These are phyloP conservation scores for Collariella sp. DNA, from an alignment of 495 filamentous ascomycete genomes.

Conservation along the genomic window DNA sequence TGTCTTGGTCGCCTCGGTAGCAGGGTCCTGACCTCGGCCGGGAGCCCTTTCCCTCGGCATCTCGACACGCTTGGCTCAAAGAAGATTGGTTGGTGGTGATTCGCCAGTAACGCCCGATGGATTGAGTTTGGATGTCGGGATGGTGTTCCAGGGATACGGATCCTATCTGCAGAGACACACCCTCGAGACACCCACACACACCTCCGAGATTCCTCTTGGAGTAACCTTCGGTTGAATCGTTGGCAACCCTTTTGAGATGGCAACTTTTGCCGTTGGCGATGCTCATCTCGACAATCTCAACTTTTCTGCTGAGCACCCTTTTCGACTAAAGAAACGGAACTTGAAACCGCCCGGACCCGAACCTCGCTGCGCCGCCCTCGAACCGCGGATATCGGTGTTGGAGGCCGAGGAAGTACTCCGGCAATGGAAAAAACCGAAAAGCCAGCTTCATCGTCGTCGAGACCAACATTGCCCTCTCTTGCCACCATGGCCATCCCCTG, in stretches of 20 bases:
- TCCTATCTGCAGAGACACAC: background rate
- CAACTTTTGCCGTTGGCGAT: background rate
- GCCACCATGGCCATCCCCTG: background rate
- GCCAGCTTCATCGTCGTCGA: background rate
- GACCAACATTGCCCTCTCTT: background rate
- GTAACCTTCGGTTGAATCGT: too few species aligned
- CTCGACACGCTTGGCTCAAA: background rate
- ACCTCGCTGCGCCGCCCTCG: background rate
- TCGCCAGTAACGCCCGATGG: background rate
- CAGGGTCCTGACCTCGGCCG: conserved; percentile 3
- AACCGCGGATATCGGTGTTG: background rate
- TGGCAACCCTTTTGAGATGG: too few species aligned
- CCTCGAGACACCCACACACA: background rate
- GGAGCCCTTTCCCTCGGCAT: background rate
- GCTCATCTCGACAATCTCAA: background rate
- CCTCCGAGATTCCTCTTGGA: too few species aligned
- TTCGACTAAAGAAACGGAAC: background rate
- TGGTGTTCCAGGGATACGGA: background rate
- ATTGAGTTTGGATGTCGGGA: background rate
- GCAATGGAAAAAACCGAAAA: background rate
- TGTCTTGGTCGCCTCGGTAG: background rate
- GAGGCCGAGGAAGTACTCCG: background rate
- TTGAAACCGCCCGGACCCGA: too few species aligned
- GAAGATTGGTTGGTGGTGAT: background rate
- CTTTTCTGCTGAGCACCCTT: too few species aligned